Base-by-base conservation (phyloP, 192 early-diverging fungal genomes). In the Cladochytrium replicatum region DNA sequence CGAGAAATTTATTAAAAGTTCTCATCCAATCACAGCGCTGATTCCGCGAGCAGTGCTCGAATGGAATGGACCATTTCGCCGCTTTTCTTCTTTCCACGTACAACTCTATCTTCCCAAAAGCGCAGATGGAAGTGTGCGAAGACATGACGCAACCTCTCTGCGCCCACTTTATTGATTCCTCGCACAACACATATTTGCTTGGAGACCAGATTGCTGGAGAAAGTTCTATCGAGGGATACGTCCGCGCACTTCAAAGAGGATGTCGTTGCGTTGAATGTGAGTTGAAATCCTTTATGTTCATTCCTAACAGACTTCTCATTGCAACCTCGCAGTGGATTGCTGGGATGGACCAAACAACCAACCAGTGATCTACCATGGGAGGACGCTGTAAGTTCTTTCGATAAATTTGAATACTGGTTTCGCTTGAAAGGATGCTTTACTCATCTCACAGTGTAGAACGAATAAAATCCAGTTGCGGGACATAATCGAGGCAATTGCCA, bases 201-300 rank as follows among this genome's bases (percentile, higher is more conserved):
- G 30, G 27, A 2, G 50, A 55, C 49, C 54, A 55, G 47, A 31
- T 55, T 17, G 28, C 31, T 39, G 43, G 54, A 8, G 19, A 26
- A 6, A n/a, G 23, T 9, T 41, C 32, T 17, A 37, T 27, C 8
- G 8, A 55, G 21, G 17, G 21, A 3, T 55, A 55, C 32, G 17
- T 19, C 2, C 25, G 31, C 6, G 79, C 75, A 2, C 58, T 88
- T 41, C 72, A 80, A 45, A 60, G 67, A 7, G 86, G 86, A 6
- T 83, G 84, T 46, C 67, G 86, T 30, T 87, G 85, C 59, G 68
- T 87, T 13, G 85, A 87, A 63, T n/a, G n/a, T n/a, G n/a, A n/a
- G n/a, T n/a, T n/a, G n/a, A n/a, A n/a, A 51, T 69, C 48, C 7
- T 19, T 32, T 29, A n/a, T 17, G 9, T 48, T 28, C n/a, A n/a